phyloP scores from a whole-genome alignment of 2,329 filamentous ascomycete genomes.

The Ascochyta rabiei region DNA sequence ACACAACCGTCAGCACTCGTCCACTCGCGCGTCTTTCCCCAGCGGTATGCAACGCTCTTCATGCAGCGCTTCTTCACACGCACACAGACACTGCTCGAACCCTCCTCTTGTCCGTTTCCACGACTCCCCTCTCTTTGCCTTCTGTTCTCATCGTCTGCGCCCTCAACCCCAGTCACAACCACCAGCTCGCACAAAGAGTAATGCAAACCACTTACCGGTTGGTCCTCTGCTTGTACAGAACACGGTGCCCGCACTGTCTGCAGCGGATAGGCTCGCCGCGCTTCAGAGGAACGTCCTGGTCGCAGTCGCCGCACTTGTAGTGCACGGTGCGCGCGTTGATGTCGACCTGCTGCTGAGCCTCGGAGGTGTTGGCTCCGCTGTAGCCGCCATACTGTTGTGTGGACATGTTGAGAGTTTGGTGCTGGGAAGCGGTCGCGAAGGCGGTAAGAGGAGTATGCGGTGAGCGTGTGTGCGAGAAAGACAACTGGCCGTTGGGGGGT shows the following conservation, averaged over 20 bases:
- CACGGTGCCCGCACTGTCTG: constrained; percentile 91
- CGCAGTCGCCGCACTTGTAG: constrained; percentile 80
- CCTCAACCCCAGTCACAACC: neutral
- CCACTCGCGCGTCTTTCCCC: neutral
- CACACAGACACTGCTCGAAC: neutral
- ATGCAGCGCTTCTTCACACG: neutral
- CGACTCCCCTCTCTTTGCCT: too few relatives aligned
- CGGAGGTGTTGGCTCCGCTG: constrained; percentile 18
- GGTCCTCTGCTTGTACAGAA: constrained; percentile 96
- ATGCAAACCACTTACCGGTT: constrained; percentile 74
- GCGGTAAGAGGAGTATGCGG: neutral
- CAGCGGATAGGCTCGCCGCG: constrained; percentile 83
- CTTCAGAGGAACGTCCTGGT: constrained; percentile 74
- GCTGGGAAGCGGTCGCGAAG: neutral
- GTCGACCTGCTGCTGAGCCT: constrained; percentile 41
- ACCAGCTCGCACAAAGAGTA: neutral
- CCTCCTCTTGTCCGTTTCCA: neutral
- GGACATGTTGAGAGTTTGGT: constrained; percentile 5
- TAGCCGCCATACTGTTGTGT: constrained; percentile 19
- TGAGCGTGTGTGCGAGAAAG: neutral
- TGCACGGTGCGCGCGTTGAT: constrained; percentile 53
- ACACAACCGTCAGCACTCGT: constrained; percentile 21
- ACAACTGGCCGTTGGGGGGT: neutral
- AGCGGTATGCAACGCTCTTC: neutral
- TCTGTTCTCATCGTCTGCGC: neutral